Base-by-base conservation (phyloP, 345 rosid species). In the Aethionema arabicum region DNA sequence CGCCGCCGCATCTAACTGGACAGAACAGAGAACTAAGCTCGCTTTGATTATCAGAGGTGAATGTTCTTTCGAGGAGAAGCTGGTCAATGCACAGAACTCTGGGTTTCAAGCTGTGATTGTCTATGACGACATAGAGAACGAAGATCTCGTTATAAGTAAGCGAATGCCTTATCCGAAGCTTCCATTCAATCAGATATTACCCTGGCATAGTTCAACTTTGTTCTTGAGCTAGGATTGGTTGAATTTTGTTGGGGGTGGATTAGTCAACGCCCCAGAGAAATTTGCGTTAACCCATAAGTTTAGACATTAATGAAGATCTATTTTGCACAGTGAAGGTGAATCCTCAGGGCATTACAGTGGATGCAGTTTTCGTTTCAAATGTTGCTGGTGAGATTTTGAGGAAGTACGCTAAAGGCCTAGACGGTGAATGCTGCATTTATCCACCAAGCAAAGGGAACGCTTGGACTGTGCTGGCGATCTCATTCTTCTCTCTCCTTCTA, bases 1-100 rank as follows among this genome's bases (percentile, higher is more conserved):
- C 49, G 48, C 32, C 60, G 52, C 59, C 36, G 67, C 60, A 6
- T 67, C 57, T 6, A 79, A 79, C 68, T 52, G 16, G 68, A 69
- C 83, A 4, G 68, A 56, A 41, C 21, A 45, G 30, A 56, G 45
- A 32, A 13, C 38, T 8, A 74, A 66, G 76, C 69, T 88, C 8
- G 85, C 74, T 31, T 69, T 88, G 68, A 78, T 84, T 0, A 75
- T 74, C 50, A 69, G 96, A 57, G 90, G 96, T 7, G 67, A 67
- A 41, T 88, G 96, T 39, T 60, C 82, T 49, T 88, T 88, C 52
- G 77, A 79, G 53, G 87, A 86, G 6, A 88, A 88, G 73, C 67
- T 86, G 2, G 53, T 68, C 27, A 79, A 78, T 37, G 86, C 83
- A 5, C 92, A 85, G 63, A 65, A n/a, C 35, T 72, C 64, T 0